A percentile compares a stretch with the other conserved stretches of the same genome.
These are phyloP conservation scores for Hericium rajendrae DNA, from an alignment of 768 basidiomycete species.

Conservation along the genomic window DNA sequence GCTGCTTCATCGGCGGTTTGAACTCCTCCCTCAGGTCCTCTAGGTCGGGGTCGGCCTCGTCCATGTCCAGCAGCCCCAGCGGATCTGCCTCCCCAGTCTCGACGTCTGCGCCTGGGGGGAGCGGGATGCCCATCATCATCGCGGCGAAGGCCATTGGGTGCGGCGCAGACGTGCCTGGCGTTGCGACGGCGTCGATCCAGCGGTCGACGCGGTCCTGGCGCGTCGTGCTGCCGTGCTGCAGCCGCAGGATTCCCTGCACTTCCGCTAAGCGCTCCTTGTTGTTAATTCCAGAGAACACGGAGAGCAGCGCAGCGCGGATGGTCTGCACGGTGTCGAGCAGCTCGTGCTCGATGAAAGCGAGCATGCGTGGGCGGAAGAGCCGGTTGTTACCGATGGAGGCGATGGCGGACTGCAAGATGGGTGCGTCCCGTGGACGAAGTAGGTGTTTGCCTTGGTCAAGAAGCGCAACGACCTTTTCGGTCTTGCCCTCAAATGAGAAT, in stretches of 20 bases:
- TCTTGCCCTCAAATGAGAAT: constrained; percentile 28
- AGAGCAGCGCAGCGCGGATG: constrained; percentile 33
- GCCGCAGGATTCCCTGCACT: constrained; percentile 35
- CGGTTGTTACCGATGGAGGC: constrained; percentile 26
- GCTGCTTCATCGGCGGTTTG: constrained; percentile 43
- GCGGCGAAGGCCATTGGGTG: constrained; percentile 55
- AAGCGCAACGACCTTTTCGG: constrained; percentile 28
- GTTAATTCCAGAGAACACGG: constrained; percentile 39
- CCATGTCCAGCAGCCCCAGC: constrained; percentile 40
- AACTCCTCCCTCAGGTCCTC: constrained; percentile 56
- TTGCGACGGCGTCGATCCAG: constrained; percentile 42
- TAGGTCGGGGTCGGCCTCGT: constrained; percentile 42
- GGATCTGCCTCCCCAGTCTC: constrained; percentile 34
- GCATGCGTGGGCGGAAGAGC: constrained; percentile 19
- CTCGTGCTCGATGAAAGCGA: constrained; percentile 43
- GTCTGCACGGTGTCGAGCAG: constrained; percentile 35
- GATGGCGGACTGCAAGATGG: constrained; percentile 36
- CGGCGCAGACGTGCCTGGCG: constrained; percentile 26
- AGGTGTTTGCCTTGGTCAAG: constrained; percentile 41
- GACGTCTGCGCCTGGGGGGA: constrained; percentile 28
- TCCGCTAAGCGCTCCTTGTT: constrained; percentile 30
- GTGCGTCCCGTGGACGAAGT: constrained; percentile 50
- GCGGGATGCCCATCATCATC: constrained; percentile 49
- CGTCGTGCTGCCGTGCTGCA: constrained; percentile 27
- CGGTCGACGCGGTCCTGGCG: constrained; percentile 38